Evolutionary conservation across 2,329 filamentous ascomycete genomes (phyloP).

Genomic region (Fusarium tricinctum): DNA sequence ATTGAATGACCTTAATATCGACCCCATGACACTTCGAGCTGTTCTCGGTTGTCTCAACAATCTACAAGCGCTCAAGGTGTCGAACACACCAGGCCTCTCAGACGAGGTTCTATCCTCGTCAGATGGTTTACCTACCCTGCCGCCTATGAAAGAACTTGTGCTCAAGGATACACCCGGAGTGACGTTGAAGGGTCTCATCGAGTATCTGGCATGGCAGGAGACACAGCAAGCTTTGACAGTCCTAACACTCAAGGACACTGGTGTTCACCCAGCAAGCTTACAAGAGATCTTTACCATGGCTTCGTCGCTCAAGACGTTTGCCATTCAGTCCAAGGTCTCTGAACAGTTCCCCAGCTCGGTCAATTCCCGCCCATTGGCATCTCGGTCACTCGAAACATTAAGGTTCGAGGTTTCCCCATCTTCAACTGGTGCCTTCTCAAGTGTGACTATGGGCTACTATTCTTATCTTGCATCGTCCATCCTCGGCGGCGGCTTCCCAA

Average conservation of each 20-base stretch:
- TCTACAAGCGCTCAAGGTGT: constrained; percentile 81
- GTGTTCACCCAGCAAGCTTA: constrained; percentile 74
- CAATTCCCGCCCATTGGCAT: constrained; percentile 72
- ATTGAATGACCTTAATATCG: constrained; percentile 75
- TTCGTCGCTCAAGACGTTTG: constrained; percentile 69
- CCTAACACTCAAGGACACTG: constrained; percentile 79
- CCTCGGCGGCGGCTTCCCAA: constrained; percentile 79
- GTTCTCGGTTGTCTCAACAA: constrained; percentile 76
- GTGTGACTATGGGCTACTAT: constrained; percentile 77
- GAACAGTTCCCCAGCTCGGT: constrained; percentile 64
- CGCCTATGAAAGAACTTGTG: constrained; percentile 79
- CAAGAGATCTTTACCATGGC: constrained; percentile 72
- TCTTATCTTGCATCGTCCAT: constrained; percentile 88
- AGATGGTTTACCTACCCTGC: constrained; percentile 78
- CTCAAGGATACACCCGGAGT: constrained; percentile 79
- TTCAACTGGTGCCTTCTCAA: constrained; percentile 69
- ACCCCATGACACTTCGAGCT: constrained; percentile 77
- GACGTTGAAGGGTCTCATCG: constrained; percentile 77
- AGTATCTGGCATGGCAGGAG: constrained; percentile 74
- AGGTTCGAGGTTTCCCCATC: constrained; percentile 85
- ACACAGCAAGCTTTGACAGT: constrained; percentile 73
- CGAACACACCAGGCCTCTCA: constrained; percentile 76
- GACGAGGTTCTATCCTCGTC: constrained; percentile 81
- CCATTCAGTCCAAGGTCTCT: constrained; percentile 65
- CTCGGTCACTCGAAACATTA: constrained; percentile 76